A percentile compares a stretch with the other conserved stretches of the same genome.
Conservation (phyloP, 106 monocot genomes). For the Xerophyta viscosa region DNA sequence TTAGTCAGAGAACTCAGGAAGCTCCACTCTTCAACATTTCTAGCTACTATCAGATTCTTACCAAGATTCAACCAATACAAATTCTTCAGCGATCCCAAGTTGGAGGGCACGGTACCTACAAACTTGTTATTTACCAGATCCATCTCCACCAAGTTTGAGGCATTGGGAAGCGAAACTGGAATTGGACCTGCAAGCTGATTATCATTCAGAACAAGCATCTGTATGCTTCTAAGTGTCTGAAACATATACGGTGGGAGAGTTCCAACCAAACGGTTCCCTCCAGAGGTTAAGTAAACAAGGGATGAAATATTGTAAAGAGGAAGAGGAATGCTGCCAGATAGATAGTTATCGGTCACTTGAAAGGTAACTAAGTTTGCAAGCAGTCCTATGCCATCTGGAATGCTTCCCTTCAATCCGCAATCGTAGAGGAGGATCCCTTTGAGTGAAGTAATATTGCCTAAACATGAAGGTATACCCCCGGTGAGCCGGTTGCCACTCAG, state of each 20-base stretch:
- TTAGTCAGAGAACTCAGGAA: slow-evolving; percentile 17
- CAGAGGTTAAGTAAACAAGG: neutral
- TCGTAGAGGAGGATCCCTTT: neutral
- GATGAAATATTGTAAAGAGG: slow-evolving; percentile 3
- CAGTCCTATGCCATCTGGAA: neutral
- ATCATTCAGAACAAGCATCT: neutral
- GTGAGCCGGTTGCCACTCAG: neutral
- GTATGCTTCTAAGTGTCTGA: neutral
- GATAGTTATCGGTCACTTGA: neutral
- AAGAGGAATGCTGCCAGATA: slow-evolving; percentile 7
- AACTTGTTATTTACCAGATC: slow-evolving; percentile 2
- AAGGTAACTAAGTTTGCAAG: neutral
- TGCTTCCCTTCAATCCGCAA: neutral
- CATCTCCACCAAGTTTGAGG: neutral
- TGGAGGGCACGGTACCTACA: slow-evolving; percentile 2
- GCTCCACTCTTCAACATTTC: slow-evolving; percentile 3
- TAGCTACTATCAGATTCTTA: slow-evolving; percentile 7
- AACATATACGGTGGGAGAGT: slow-evolving; percentile 2
- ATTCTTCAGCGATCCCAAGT: neutral
- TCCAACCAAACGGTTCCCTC: neutral
- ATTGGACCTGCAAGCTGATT: slow-evolving; percentile 2
- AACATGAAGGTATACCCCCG: slow-evolving; percentile 5
- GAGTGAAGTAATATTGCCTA: slow-evolving; percentile 1
- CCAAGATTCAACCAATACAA: neutral
- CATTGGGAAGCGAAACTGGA: neutral